phyloP scores from a whole-genome alignment of 2,329 filamentous ascomycete genomes.

The Colletotrichum sp. region DNA sequence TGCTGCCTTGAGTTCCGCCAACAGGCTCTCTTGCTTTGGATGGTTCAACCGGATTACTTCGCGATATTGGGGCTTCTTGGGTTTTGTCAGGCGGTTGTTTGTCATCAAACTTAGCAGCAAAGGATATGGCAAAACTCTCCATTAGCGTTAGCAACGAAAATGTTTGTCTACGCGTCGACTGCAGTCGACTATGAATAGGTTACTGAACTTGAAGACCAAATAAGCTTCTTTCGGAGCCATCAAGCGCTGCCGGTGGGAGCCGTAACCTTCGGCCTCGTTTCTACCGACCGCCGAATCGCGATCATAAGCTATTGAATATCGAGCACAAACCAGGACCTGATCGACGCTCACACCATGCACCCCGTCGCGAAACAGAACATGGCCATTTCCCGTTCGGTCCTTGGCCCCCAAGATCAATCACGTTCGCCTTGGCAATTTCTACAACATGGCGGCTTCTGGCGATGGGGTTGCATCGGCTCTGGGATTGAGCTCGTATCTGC shows the following conservation, averaged over 20 bases:
- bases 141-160: background rate
- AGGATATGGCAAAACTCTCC: background rate
- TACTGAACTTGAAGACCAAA: background rate
- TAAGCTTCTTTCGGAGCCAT: background rate
- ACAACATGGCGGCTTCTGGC: background rate
- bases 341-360: background rate
- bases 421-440: background rate
- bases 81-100: background rate
- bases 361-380: background rate
- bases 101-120: background rate
- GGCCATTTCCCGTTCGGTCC: background rate
- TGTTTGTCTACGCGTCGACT: background rate
- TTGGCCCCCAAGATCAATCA: background rate
- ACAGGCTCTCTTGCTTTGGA: too few relatives aligned
- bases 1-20: too few relatives aligned
- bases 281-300: background rate
- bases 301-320: background rate
- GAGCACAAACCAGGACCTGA: background rate
- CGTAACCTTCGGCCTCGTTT: background rate
- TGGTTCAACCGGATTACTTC: too few relatives aligned
- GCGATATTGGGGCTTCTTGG: too few relatives aligned
- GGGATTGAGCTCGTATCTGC: background rate
- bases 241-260: background rate
- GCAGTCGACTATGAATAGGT: background rate
- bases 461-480: background rate